Evolutionary conservation across 1,284 basidiomycete genomes (phyloP), one percentile per base, ranked within the genome.

Genomic region (Amylostereum areolatum): DNA sequence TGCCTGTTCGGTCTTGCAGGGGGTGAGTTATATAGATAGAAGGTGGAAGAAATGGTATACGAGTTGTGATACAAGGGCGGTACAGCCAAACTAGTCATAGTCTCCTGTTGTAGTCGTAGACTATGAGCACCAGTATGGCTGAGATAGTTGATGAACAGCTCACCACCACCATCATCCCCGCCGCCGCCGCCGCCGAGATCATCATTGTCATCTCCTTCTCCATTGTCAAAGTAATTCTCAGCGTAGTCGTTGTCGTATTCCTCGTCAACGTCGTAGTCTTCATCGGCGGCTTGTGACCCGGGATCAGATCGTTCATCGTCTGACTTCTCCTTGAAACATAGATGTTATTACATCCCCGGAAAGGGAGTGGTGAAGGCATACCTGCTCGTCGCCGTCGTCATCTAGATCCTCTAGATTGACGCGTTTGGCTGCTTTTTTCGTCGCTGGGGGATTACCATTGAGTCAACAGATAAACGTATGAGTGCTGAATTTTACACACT

Each of bases 171-270:
- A 18, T 68, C 75, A 12, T 73, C 83, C 12, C 73, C 85, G n/a
- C 74, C 76, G 2, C 66, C 81, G 1, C 80, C 85, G 10, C 76
- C 86, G 7, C 83, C 87, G 8, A 87, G 66, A 57, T 88, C 81
- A 57, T 90, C 88, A 47, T 77, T 65, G 59, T 90, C 85, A 48
- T 90, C 87, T 3, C 73, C 81, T 64, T 90, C 88, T 27, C 87
- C 87, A 52, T 89, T 89, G 62, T 91, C 88, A 62, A 91, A 91
- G 72, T 90, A 90, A 61, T 90, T 87, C 53, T 85, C 84, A 2
- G 83, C 88, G 54, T 91, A 91, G 55, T 91, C 87, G 54, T 90
- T 89, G 64, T 90, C 87, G 56, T 87, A 88, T 62, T 89, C 86
- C 60, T 89, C 87, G 36, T 90, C 87, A 33, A 87, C 85, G 54